Percentiles rank a stretch among this genome's conserved stretches.
Conservation (phyloP, 192 early-diverging fungal genomes). For the Radiomyces spectabilis region DNA sequence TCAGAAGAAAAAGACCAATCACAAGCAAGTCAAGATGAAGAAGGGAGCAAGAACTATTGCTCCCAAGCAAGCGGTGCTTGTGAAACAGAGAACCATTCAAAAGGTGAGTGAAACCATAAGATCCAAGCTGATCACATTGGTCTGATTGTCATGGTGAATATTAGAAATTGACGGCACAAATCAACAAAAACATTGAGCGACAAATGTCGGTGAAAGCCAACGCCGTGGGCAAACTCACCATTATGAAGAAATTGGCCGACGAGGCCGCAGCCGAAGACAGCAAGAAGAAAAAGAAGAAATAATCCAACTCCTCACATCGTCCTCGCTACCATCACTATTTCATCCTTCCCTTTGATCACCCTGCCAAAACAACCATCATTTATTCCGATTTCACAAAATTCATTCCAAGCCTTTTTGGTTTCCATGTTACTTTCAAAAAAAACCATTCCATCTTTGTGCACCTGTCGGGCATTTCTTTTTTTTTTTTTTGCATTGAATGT, state of each 20-base stretch:
- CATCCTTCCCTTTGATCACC: not conserved
- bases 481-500: constrained; percentile 9
- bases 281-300: constrained; percentile 39
- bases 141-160: not conserved
- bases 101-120: constrained; percentile 11
- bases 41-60: constrained; percentile 30
- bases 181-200: constrained; percentile 48
- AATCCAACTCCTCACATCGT: not conserved
- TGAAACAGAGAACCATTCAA: constrained; percentile 15
- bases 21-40: constrained; percentile 13
- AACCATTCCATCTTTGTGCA: too few species aligned
- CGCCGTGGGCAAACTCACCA: constrained; percentile 69
- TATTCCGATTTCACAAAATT: too few species aligned
- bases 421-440: too few species aligned
- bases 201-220: constrained; percentile 69
- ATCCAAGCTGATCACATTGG: not conserved
- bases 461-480: constrained; percentile 9
- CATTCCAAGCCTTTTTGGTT: too few species aligned
- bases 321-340: not conserved
- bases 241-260: constrained; percentile 65
- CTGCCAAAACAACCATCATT: too few species aligned
- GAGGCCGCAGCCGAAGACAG: constrained; percentile 40
- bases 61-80: constrained; percentile 23
- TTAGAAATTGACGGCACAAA: constrained; percentile 44
- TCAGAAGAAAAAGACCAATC: constrained; percentile 4